These are phyloP conservation scores for Casuarina glauca DNA, from an alignment of 306 rosid species.

Conservation along the genomic window DNA sequence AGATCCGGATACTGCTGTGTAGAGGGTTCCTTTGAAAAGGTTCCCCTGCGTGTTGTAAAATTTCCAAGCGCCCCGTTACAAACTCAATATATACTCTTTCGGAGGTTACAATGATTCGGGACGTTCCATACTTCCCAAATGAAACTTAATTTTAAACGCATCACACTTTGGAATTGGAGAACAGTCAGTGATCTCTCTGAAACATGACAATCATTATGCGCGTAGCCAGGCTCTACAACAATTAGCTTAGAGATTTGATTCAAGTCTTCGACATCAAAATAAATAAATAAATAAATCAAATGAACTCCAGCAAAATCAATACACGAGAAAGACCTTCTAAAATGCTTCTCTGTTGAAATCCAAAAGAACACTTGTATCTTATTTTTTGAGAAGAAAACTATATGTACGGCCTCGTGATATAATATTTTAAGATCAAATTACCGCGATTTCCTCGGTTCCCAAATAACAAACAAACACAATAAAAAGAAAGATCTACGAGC, in stretches of 20 bases:
- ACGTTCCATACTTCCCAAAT: background rate
- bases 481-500: slow-evolving; percentile 33
- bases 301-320: background rate
- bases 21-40: too few relatives aligned
- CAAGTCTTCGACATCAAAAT: too few relatives aligned
- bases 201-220: too few relatives aligned
- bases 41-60: too few relatives aligned
- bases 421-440: slow-evolving; percentile 21
- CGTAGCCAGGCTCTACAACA: too few relatives aligned
- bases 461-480: slow-evolving; percentile 1
- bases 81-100: too few relatives aligned
- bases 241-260: too few relatives aligned
- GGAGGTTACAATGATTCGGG: background rate
- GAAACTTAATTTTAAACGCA: background rate
- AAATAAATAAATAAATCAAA: background rate
- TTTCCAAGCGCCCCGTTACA: too few relatives aligned
- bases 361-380: background rate
- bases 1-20: too few relatives aligned
- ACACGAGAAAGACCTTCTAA: slow-evolving; percentile 24
- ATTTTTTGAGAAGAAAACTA: background rate
- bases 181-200: slow-evolving; percentile 3
- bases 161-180: background rate
- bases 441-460: slow-evolving; percentile 34
- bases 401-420: slow-evolving; percentile 42
- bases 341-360: background rate